Conservation (phyloP, 2,329 filamentous ascomycete genomes). For the Venturia oleaginea region DNA sequence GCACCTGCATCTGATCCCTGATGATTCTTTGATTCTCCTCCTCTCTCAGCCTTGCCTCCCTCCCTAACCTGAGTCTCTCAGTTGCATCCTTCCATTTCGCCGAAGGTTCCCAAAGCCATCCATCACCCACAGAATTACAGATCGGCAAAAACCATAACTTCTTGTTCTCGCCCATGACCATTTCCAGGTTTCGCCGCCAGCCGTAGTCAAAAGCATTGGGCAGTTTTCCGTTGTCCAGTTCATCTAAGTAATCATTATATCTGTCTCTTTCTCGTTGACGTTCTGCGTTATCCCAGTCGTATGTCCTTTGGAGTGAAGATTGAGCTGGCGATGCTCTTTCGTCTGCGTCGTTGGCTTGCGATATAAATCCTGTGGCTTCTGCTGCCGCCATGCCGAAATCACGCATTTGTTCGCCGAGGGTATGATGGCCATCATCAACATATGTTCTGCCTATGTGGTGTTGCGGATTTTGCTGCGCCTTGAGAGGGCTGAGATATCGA, state of each 20-base stretch:
- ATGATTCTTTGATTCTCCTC: conserved; percentile 31
- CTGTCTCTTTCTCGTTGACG: conserved; percentile 55
- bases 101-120: conserved; percentile 89
- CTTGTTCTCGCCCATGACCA: conserved; percentile 70
- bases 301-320: conserved; percentile 21
- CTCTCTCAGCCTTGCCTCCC: conserved; percentile 46
- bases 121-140: conserved; percentile 79
- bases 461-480: conserved; percentile 52
- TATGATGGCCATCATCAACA: conserved; percentile 20
- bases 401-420: conserved; percentile 58
- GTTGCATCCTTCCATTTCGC: conserved; percentile 66
- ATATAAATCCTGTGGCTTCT: conserved; percentile 39
- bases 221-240: conserved; percentile 77
- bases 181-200: conserved; percentile 65
- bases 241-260: conserved; percentile 77
- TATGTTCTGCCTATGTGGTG: conserved; percentile 38
- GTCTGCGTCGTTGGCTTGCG: conserved; percentile 69
- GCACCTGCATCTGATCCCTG: conserved; percentile 29
- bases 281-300: conserved; percentile 47
- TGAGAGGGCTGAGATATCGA: conserved; percentile 75
- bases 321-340: conserved; percentile 35
- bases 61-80: conserved; percentile 48
- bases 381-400: conserved; percentile 71
- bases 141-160: conserved; percentile 73
- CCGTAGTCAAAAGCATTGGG: conserved; percentile 93